Evolutionary conservation across 2,329 filamentous ascomycete species (phyloP).

Genomic region (Davidsoniella virescens): DNA sequence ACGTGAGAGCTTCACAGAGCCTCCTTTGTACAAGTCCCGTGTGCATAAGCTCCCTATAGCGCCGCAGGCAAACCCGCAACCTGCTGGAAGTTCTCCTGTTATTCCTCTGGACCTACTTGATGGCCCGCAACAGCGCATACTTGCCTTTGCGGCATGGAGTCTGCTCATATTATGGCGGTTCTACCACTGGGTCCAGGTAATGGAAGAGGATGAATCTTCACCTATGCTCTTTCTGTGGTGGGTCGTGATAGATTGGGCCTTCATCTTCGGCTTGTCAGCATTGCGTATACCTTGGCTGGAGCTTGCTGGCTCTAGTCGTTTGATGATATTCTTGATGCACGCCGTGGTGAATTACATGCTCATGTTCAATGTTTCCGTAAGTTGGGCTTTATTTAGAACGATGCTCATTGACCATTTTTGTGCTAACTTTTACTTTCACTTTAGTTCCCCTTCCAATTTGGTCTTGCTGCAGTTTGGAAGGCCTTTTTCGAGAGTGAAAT

Average conservation of each 20-base stretch:
- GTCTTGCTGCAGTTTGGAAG: slow-evolving; percentile 57
- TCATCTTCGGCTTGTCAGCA: slow-evolving; percentile 72
- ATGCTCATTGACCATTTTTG: not conserved
- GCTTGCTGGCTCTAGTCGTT: slow-evolving; percentile 61
- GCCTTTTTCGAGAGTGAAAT: slow-evolving; percentile 84
- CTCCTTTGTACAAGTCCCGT: slow-evolving; percentile 3
- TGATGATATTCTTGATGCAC: slow-evolving; percentile 55
- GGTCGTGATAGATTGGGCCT: slow-evolving; percentile 71
- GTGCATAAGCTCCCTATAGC: slow-evolving; percentile 28
- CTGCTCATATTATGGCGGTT: slow-evolving; percentile 65
- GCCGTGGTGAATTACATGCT: slow-evolving; percentile 63
- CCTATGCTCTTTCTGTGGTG: slow-evolving; percentile 88
- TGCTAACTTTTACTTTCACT: not conserved
- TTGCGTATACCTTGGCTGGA: slow-evolving; percentile 94
- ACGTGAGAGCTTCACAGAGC: not conserved
- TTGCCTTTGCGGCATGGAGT: slow-evolving; percentile 65
- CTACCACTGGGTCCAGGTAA: slow-evolving; percentile 67
- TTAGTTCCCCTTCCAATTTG: slow-evolving; percentile 56
- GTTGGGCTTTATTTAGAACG: slow-evolving; percentile 18
- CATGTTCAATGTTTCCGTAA: slow-evolving; percentile 78
- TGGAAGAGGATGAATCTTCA: slow-evolving; percentile 74
- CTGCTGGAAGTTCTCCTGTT: slow-evolving; percentile 36
- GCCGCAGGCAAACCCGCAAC: slow-evolving; percentile 22
- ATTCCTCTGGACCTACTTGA: slow-evolving; percentile 73
- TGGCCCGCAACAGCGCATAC: slow-evolving; percentile 79